A percentile compares a stretch with the other conserved stretches of the same genome.
Evolutionary conservation across 257 asterid species (phyloP).

Genomic region (Dorcoceras hygrometricum): DNA sequence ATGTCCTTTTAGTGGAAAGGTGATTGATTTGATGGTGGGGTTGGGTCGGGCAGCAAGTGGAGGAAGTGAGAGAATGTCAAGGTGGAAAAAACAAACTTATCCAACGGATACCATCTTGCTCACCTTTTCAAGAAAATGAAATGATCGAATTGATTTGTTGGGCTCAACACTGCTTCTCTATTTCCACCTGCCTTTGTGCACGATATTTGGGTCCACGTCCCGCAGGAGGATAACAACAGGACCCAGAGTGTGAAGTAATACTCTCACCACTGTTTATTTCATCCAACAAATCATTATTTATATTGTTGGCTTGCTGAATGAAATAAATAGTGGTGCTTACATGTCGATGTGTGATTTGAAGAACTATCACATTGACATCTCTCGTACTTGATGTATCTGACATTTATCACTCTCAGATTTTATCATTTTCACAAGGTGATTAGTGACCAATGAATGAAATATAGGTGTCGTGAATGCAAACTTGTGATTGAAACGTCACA

Average conservation of each 20-base stretch:
- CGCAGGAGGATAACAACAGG: not conserved
- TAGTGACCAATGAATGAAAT: no score
- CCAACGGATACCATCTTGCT: constrained; percentile 33
- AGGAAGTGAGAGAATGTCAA: not conserved
- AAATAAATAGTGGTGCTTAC: not conserved
- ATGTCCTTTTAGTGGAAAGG: constrained; percentile 26
- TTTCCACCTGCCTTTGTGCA: not conserved
- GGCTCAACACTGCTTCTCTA: not conserved
- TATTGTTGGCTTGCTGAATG: no score
- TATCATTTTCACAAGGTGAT: no score
- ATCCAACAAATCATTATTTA: not conserved
- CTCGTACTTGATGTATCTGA: no score
- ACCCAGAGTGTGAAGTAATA: not conserved
- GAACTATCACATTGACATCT: no score
- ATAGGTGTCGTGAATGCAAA: not conserved
- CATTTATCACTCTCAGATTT: no score
- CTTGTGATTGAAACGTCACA: not conserved
- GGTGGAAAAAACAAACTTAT: constrained; percentile 23
- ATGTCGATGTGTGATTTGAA: no score
- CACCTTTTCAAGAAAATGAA: constrained; percentile 36
- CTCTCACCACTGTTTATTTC: not conserved
- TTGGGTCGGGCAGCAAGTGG: constrained; percentile 22
- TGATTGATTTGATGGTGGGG: constrained; percentile 25
- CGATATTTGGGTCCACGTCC: not conserved
- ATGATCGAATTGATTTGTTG: not conserved